Conservation (phyloP, 805 yeast species). For the Ogataea pini region DNA sequence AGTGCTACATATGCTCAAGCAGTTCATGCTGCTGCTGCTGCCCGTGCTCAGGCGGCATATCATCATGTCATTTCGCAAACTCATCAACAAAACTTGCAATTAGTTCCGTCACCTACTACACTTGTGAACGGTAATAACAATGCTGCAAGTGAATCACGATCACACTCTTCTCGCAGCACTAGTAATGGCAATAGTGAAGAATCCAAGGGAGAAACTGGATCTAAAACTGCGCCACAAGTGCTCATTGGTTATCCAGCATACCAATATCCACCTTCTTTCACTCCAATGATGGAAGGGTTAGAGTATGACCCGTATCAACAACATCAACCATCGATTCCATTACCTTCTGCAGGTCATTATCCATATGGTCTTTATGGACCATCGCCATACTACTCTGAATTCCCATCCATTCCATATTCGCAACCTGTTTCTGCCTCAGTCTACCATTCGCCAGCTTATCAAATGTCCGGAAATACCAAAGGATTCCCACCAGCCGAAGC, state of each 20-base stretch:
- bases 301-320: constrained; percentile 19
- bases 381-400: constrained; percentile 24
- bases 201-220: not conserved
- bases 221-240: constrained; percentile 16
- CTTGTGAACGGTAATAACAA: constrained; percentile 12
- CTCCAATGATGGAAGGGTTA: constrained; percentile 20
- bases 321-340: constrained; percentile 17
- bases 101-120: constrained; percentile 21
- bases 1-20: constrained; percentile 20
- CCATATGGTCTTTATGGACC: constrained; percentile 25
- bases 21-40: constrained; percentile 16
- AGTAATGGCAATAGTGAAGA: constrained; percentile 12
- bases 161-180: constrained; percentile 12
- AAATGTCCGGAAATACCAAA: constrained; percentile 14
- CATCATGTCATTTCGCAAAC: constrained; percentile 13
- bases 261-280: constrained; percentile 13
- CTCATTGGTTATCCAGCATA: constrained; percentile 16
- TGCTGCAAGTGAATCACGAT: constrained; percentile 10
- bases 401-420: constrained; percentile 15
- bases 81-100: constrained; percentile 13
- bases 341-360: constrained; percentile 22
- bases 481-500: constrained; percentile 22
- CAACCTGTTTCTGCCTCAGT: constrained; percentile 20
- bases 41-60: constrained; percentile 19
- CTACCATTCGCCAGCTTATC: constrained; percentile 18